Evolutionary conservation across 2,329 filamentous ascomycete species (phyloP), one percentile per base, ranked within the genome.

Genomic region (Clonostachys chloroleuca): DNA sequence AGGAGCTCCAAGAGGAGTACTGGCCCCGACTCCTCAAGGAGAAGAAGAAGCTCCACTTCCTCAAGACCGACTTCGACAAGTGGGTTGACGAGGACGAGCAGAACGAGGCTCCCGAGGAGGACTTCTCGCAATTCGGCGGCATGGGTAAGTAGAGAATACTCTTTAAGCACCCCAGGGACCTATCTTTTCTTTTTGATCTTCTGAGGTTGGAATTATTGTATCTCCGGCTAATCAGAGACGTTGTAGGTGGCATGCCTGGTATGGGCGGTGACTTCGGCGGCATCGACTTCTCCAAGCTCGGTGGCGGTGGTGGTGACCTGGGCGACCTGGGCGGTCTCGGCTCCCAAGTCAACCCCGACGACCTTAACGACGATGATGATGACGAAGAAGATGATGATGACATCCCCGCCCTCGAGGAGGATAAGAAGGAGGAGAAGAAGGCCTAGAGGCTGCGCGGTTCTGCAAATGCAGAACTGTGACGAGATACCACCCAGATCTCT

Each of bases 11-110:
- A 72, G 83, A 90, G 63, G 90, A 94, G 72, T 97, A 86, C 82
- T 99, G 94, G 94, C 92, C 92, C 53, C 84, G 94, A 54, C 80
- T 99, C 62, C 80, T 96, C 66, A 96, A 96, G 84, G 89, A 92
- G 51, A 70, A 76, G 57, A 86, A 89, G 80, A 96, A 90, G 78
- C 74, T 89, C 47, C 94, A 97, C 75, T 99, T 91, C 82, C 73
- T 99, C 63, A 96, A 96, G 86, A 97, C 94, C 55, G 87, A 99
- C 75, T 99, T 99, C 61, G 92, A 96, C 77, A 96, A 96, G 87
- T 96, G 92, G 92, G 89, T 96, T 61, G 92, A 96, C 59, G 90
- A 96, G 82, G 92, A 99, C 65, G 94, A 99, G 81, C 94, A 99
- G 77, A 87, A 97, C 64, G 91, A 90, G 70, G 86, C 81, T 51